phyloP scores from a whole-genome alignment of 805 yeast species.

The Candida vaughaniae region DNA sequence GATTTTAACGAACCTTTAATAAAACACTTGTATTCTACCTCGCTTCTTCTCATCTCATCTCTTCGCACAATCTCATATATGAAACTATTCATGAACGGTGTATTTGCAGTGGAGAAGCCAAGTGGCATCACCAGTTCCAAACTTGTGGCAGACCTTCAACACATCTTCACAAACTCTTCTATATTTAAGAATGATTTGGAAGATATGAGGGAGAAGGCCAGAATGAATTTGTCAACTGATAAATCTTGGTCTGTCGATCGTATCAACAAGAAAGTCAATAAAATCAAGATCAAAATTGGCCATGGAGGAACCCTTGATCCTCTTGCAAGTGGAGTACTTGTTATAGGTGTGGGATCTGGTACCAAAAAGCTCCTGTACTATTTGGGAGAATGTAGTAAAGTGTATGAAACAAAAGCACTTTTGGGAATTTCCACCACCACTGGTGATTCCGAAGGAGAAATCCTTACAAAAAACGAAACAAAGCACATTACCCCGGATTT shows the following conservation, averaged over 20 bases:
- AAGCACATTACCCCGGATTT: constrained; percentile 56
- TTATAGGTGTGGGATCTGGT: constrained; percentile 90
- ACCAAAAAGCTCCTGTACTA: constrained; percentile 78
- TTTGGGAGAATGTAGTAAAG: constrained; percentile 71
- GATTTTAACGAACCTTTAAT: too few relatives aligned
- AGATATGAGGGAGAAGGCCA: constrained; percentile 47
- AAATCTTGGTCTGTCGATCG: constrained; percentile 44
- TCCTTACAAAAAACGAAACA: constrained; percentile 56
- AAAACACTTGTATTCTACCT: too few relatives aligned
- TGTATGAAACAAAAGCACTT: constrained; percentile 80
- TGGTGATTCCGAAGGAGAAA: constrained; percentile 88
- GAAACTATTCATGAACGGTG: constrained; percentile 69
- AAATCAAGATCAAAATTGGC: constrained; percentile 80
- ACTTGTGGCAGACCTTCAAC: constrained; percentile 65
- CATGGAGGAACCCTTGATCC: constrained; percentile 99
- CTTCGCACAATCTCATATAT: constrained; percentile 18
- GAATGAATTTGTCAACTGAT: constrained; percentile 36
- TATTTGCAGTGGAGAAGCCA: constrained; percentile 91
- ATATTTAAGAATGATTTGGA: constrained; percentile 56
- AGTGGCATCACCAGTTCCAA: constrained; percentile 79
- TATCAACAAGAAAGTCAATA: constrained; percentile 50
- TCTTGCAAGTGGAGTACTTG: constrained; percentile 88
- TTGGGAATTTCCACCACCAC: constrained; percentile 91
- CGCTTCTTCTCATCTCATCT: constrained; percentile 2
- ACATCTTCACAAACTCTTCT: constrained; percentile 56